Percentiles rank a stretch among this genome's conserved stretches.
Evolutionary conservation across 2,329 filamentous ascomycete genomes (phyloP).

Genomic region (Emergomyces orientalis): DNA sequence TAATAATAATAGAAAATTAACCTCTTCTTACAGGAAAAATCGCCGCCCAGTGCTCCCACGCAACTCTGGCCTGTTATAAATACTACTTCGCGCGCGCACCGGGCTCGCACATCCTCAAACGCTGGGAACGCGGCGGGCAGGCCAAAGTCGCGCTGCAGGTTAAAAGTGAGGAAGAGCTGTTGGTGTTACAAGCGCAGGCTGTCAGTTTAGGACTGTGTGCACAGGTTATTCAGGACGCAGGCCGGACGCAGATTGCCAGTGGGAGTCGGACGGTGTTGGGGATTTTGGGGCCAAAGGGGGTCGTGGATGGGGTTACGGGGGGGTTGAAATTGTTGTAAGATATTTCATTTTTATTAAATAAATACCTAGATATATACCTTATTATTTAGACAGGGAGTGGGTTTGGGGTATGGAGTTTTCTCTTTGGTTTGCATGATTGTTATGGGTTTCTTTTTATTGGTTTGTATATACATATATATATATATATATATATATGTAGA

Average conservation of each 20-base stretch:
- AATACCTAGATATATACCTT: too few relatives aligned
- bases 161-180: slow-evolving; percentile 69
- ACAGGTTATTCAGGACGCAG: slow-evolving; percentile 88
- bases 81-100: slow-evolving; percentile 52
- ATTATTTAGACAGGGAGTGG: background rate
- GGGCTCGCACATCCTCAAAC: slow-evolving; percentile 54
- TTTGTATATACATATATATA: background rate
- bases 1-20: background rate
- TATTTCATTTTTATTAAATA: background rate
- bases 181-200: slow-evolving; percentile 71
- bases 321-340: slow-evolving; percentile 68
- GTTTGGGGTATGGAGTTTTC: background rate
- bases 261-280: slow-evolving; percentile 90
- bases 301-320: slow-evolving; percentile 79
- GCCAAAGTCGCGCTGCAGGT: slow-evolving; percentile 88
- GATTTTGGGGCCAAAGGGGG: slow-evolving; percentile 64
- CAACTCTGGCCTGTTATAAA: slow-evolving; percentile 97
- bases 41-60: slow-evolving; percentile 87
- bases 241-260: slow-evolving; percentile 88
- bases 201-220: slow-evolving; percentile 76
- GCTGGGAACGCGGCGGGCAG: slow-evolving; percentile 81
- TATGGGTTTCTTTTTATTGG: background rate
- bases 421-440: background rate
- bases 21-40: too few relatives aligned
- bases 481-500: background rate